Conservation (phyloP, 768 basidiomycete genomes). For the Cyclocybe aegerita region DNA sequence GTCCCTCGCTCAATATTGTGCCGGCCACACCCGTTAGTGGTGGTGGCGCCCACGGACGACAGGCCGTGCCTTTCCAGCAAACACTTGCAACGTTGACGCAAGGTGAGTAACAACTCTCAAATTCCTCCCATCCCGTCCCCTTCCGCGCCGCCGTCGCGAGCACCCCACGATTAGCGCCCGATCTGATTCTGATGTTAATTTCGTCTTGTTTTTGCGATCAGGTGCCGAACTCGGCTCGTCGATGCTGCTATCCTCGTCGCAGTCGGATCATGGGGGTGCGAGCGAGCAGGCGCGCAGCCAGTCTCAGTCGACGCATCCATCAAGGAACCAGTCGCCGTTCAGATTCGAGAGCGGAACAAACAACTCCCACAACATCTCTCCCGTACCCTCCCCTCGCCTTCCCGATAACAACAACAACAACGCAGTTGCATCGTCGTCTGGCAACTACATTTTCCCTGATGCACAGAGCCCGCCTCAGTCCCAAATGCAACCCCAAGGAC, state of each 20-base stretch:
- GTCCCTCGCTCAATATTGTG: constrained; percentile 74
- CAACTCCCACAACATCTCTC: background rate
- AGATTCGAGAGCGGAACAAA: background rate
- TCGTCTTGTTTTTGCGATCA: background rate
- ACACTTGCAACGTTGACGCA: constrained; percentile 50
- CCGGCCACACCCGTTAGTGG: constrained; percentile 81
- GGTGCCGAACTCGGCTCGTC: constrained; percentile 7
- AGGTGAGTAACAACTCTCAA: constrained; percentile 38
- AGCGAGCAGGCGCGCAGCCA: constrained; percentile 1
- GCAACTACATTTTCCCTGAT: constrained; percentile 3
- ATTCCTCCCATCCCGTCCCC: too few species aligned
- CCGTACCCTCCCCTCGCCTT: background rate
- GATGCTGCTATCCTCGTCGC: too few species aligned
- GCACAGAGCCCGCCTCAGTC: constrained; percentile 18
- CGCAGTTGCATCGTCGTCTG: background rate
- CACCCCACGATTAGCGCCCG: constrained; percentile 2
- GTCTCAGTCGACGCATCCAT: constrained; percentile 7
- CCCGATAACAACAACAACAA: background rate
- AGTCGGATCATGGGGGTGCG: too few species aligned
- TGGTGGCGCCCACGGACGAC: constrained; percentile 45
- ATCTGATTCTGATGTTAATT: background rate
- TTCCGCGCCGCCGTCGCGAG: background rate
- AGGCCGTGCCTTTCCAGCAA: constrained; percentile 49
- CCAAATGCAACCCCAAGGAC: constrained; percentile 13
- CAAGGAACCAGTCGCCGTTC: constrained; percentile 1